Conservation (phyloP, 495 filamentous ascomycete species). For the Poronia punctata region DNA sequence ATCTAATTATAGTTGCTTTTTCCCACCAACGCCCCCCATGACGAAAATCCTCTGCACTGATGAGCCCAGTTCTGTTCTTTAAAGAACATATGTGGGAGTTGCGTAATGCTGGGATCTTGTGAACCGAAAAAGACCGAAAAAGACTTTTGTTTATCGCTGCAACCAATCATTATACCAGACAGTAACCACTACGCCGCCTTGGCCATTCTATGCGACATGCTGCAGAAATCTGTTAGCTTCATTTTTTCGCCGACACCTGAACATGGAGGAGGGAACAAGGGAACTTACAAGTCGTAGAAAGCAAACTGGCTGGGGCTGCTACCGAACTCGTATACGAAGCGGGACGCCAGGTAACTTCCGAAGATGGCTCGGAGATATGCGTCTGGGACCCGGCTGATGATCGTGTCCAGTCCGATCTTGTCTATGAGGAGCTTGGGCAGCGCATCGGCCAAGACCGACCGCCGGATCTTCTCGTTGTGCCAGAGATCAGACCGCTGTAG, state of each 20-base stretch:
- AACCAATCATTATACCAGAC: neutral
- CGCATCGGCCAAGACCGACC: conserved; percentile 75
- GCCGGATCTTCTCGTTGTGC: conserved; percentile 71
- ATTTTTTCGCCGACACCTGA: neutral
- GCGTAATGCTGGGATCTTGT: too few relatives aligned
- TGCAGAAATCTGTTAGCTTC: conserved; percentile 26
- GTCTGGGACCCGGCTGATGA: conserved; percentile 81
- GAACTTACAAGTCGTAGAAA: conserved; percentile 93
- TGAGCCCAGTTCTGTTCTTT: neutral
- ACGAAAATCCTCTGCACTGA: too few relatives aligned
- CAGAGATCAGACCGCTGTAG: conserved; percentile 88
- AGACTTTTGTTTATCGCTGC: conserved; percentile 1
- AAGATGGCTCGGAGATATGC: conserved; percentile 93
- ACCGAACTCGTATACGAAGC: conserved; percentile 93
- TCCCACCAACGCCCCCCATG: conserved; percentile 9
- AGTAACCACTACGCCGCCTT: conserved; percentile 23
- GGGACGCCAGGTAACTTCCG: conserved; percentile 86
- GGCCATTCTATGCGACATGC: conserved; percentile 45
- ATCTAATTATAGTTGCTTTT: conserved; percentile 10
- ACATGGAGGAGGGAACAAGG: neutral
- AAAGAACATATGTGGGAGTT: neutral
- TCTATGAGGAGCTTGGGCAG: conserved; percentile 77
- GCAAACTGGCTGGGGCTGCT: conserved; percentile 92
- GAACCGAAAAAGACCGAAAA: too few relatives aligned
- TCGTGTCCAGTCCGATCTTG: conserved; percentile 83